phyloP scores from a whole-genome alignment of 1,284 basidiomycete genomes.

The Porodaedalea pini region DNA sequence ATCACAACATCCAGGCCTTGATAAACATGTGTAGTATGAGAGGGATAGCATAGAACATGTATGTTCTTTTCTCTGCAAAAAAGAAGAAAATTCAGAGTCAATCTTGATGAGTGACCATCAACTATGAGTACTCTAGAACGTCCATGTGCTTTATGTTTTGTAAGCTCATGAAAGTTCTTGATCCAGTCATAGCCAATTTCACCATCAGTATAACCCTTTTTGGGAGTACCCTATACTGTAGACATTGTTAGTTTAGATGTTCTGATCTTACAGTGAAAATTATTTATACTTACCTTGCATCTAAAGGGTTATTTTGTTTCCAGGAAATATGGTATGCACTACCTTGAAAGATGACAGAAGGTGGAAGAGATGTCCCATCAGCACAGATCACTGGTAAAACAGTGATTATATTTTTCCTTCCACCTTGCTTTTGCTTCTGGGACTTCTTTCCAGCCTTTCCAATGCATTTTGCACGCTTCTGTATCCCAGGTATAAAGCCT shows the following conservation, averaged over 20 bases:
- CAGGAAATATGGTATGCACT: not conserved
- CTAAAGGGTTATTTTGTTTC: conserved; percentile 7
- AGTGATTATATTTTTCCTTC: not conserved
- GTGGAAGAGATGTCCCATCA: conserved; percentile 3
- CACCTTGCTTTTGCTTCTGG: conserved; percentile 1
- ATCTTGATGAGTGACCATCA: not conserved
- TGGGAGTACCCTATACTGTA: conserved; percentile 2
- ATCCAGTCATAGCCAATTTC: conserved; percentile 1
- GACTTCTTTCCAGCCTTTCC: not conserved
- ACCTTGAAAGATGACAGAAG: not conserved
- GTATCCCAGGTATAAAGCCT: not conserved
- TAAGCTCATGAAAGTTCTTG: not conserved
- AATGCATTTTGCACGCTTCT: not conserved
- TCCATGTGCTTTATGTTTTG: not conserved
- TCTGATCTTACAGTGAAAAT: not conserved
- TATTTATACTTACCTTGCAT: not conserved
- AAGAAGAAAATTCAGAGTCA: not conserved
- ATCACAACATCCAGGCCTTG: conserved; percentile 5
- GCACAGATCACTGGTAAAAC: conserved; percentile 2
- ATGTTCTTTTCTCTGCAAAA: conserved; percentile 1
- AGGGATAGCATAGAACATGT: conserved; percentile 1
- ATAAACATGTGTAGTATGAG: conserved; percentile 4
- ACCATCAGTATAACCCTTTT: conserved; percentile 7
- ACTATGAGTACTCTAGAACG: not conserved
- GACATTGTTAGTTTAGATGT: not conserved